phyloP scores from a whole-genome alignment of 768 basidiomycete genomes.

The Rhodosporidiobolus sp. region DNA sequence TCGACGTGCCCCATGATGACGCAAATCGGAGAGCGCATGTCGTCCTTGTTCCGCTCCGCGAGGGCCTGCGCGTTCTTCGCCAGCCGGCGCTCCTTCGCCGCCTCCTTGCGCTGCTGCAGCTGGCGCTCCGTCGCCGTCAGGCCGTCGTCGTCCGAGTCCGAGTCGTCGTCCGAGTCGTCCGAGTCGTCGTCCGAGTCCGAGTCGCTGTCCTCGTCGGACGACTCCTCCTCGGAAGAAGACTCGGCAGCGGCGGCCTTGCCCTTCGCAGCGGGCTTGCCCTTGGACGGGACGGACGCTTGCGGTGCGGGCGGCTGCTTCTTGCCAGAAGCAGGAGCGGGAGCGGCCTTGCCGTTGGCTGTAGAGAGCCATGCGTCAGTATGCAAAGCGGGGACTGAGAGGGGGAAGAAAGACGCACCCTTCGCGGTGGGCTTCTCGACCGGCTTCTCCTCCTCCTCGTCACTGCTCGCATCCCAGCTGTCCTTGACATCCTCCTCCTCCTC shows the following conservation, averaged over 20 bases:
- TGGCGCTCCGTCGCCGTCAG: slow-evolving; percentile 66
- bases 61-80: slow-evolving; percentile 80
- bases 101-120: slow-evolving; percentile 69
- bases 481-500: slow-evolving; percentile 57
- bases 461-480: slow-evolving; percentile 36
- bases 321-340: slow-evolving; percentile 36
- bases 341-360: slow-evolving; percentile 40
- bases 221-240: slow-evolving; percentile 52
- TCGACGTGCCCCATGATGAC: slow-evolving; percentile 99
- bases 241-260: slow-evolving; percentile 37
- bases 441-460: slow-evolving; percentile 26
- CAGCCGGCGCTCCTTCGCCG: slow-evolving; percentile 72
- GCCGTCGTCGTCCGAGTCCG: slow-evolving; percentile 54
- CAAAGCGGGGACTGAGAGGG: slow-evolving; percentile 19
- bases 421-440: slow-evolving; percentile 2
- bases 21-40: slow-evolving; percentile 93
- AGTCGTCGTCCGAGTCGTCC: slow-evolving; percentile 49
- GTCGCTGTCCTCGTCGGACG: slow-evolving; percentile 46
- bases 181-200: slow-evolving; percentile 50
- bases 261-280: slow-evolving; percentile 42
- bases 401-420: slow-evolving; percentile 36
- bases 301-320: slow-evolving; percentile 17
- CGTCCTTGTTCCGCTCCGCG: slow-evolving; percentile 78
- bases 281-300: slow-evolving; percentile 32
- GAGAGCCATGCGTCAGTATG: not conserved